phyloP scores from a whole-genome alignment of 2,329 filamentous ascomycete species.

The Fusarium drepaniforme region DNA sequence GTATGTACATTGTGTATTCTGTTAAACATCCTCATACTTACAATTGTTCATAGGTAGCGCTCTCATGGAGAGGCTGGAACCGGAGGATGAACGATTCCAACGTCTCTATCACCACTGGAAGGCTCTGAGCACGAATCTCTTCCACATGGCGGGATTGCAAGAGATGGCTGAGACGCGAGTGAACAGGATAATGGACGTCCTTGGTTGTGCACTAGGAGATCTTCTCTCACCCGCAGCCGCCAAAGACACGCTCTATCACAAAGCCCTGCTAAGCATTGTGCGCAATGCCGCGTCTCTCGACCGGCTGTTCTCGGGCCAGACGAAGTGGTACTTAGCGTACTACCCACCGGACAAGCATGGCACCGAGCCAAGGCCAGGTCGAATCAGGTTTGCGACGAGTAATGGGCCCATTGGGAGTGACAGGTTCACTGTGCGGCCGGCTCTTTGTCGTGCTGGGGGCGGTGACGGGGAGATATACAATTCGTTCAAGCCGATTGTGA shows the following conservation, averaged over 20 bases:
- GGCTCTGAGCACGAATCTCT: slow-evolving; percentile 3
- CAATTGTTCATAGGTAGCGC: not conserved
- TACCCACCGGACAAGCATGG: not conserved
- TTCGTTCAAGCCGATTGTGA: not conserved
- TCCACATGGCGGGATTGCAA: not conserved
- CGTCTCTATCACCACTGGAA: slow-evolving; percentile 4
- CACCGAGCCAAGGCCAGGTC: not conserved
- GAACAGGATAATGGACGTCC: not conserved
- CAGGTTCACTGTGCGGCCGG: not conserved
- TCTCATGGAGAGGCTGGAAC: not conserved
- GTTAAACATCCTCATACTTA: not conserved
- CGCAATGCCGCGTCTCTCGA: not conserved
- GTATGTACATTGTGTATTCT: not conserved
- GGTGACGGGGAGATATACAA: not conserved
- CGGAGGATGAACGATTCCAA: not conserved
- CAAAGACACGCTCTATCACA: not conserved
- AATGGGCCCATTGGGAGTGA: not conserved
- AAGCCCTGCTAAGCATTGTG: not conserved
- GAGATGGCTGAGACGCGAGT: not conserved
- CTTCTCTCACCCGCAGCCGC: not conserved
- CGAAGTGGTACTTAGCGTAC: not conserved
- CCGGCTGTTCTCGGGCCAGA: not conserved
- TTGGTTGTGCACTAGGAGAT: not conserved
- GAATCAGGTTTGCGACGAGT: not conserved
- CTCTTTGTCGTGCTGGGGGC: not conserved